Base-by-base conservation (phyloP, 805 yeast species). In the Candida coquimbonensis region DNA sequence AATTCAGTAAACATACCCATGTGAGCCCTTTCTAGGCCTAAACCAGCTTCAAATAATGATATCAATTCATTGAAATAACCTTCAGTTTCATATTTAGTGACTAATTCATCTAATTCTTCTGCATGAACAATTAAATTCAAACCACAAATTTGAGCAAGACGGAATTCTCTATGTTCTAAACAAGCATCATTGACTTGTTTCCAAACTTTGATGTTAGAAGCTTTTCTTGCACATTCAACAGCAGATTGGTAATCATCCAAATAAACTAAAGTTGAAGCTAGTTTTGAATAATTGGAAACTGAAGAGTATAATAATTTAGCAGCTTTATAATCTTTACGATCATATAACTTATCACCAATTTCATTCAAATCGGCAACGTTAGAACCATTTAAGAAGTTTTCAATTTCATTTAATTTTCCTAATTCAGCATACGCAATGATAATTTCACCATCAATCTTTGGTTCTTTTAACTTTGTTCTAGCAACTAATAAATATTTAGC, bases 1-100 rank as follows among this genome's bases (percentile, higher is more conserved):
- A 93, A 76, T 68, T 90, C 97, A 11, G 99, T 93, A 66, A 93
- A 93, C 97, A 93, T 91, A 57, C 98, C 99, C 99, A 93, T 93
- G 64, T 93, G 99, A 35, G 99, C 99, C 66, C 99, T 86, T 73
- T 93, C 99, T 56, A 93, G 76, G 37, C 96, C 95, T 49, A 93
- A 76, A 53, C 98, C 98, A 58, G 89, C 91, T 68, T 93, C 99
- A 59, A 93, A 88, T 59, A 93, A 77, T 16, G 96, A 80, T 52
- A 91, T 87, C 53, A 93, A 75, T 72, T 93, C 96, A 54, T 81
- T 85, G 69, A 90, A 90, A 68, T 88, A 87, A 38, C 99, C 99
- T 54, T 83, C 79, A 63, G 77, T 73, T 69, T 93, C 97, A 64
- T 93, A 93, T 54, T 83, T 85, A 51, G 72, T 73, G 39, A 91